Evolutionary conservation across 306 rosid genomes (phyloP).

Genomic region (Argentina anserina): DNA sequence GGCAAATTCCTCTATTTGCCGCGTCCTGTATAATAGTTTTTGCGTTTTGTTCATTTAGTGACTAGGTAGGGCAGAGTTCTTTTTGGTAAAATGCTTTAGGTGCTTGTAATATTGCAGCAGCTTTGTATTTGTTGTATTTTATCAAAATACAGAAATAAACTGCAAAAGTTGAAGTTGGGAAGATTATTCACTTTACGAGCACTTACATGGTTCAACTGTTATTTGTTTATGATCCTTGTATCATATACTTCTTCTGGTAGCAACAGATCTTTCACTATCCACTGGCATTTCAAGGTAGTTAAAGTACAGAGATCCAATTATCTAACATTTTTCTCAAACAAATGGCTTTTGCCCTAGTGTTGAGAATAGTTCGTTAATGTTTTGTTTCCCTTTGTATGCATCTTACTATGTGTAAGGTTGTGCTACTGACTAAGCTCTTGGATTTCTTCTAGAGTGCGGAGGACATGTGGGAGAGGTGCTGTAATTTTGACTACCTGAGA

Average conservation of each 20-base stretch:
- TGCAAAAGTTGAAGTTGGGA: slow-evolving; percentile 45
- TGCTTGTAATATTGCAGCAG: slow-evolving; percentile 64
- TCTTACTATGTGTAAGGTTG: too few species aligned
- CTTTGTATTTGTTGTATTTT: slow-evolving; percentile 80
- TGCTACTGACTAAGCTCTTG: not conserved
- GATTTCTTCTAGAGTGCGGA: slow-evolving; percentile 34
- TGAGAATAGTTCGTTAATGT: not conserved
- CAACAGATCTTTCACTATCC: not conserved
- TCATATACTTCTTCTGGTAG: not conserved
- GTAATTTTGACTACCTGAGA: slow-evolving; percentile 51
- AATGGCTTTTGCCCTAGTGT: not conserved
- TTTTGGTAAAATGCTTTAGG: slow-evolving; percentile 62
- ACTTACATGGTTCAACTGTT: not conserved
- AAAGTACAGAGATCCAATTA: not conserved
- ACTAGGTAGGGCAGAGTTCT: slow-evolving; percentile 53
- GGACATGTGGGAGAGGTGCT: slow-evolving; percentile 60
- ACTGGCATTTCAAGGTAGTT: not conserved
- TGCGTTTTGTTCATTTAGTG: slow-evolving; percentile 39
- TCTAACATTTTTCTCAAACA: not conserved
- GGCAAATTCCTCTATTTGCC: slow-evolving; percentile 54
- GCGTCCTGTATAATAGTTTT: slow-evolving; percentile 63
- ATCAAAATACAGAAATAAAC: slow-evolving; percentile 76
- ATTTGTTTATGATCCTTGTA: not conserved
- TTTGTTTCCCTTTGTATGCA: not conserved
- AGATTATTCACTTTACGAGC: slow-evolving; percentile 12